phyloP scores from a whole-genome alignment of 2,329 filamentous ascomycete genomes.

The Pyricularia sp. region DNA sequence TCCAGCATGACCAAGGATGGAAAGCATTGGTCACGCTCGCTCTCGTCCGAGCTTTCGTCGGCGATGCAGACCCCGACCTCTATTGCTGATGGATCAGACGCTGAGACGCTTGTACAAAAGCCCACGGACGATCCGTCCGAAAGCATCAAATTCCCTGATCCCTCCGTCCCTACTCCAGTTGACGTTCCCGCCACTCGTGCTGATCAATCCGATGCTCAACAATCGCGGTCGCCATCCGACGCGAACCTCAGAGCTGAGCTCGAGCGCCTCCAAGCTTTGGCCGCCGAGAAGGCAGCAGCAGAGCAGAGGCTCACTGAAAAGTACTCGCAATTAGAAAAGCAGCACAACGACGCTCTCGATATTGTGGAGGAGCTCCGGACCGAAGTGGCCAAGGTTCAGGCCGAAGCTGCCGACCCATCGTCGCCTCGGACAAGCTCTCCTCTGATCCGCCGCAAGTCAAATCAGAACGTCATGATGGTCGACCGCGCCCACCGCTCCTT shows the following conservation, averaged over 20 bases:
- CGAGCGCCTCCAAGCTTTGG: constrained; percentile 58
- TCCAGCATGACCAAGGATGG: constrained; percentile 59
- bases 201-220: background rate
- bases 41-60: constrained; percentile 89
- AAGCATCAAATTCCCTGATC: background rate
- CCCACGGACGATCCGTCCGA: constrained; percentile 13
- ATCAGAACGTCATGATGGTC: constrained; percentile 76
- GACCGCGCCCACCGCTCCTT: constrained; percentile 91
- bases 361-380: constrained; percentile 87
- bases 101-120: constrained; percentile 43
- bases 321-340: constrained; percentile 73
- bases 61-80: constrained; percentile 62
- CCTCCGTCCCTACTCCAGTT: background rate
- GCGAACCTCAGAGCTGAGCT: constrained; percentile 50
- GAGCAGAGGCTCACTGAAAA: constrained; percentile 65
- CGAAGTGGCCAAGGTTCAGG: constrained; percentile 71
- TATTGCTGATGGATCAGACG: constrained; percentile 53
- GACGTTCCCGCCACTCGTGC: background rate
- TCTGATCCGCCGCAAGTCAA: constrained; percentile 89
- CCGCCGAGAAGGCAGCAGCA: constrained; percentile 67
- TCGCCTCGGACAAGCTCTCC: constrained; percentile 58
- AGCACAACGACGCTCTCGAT: constrained; percentile 73
- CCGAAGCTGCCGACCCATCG: constrained; percentile 37
- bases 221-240: background rate
- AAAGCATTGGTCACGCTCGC: constrained; percentile 65